Evolutionary conservation across 192 early-diverging fungal species (phyloP).

Genomic region (Coemansia sp.): DNA sequence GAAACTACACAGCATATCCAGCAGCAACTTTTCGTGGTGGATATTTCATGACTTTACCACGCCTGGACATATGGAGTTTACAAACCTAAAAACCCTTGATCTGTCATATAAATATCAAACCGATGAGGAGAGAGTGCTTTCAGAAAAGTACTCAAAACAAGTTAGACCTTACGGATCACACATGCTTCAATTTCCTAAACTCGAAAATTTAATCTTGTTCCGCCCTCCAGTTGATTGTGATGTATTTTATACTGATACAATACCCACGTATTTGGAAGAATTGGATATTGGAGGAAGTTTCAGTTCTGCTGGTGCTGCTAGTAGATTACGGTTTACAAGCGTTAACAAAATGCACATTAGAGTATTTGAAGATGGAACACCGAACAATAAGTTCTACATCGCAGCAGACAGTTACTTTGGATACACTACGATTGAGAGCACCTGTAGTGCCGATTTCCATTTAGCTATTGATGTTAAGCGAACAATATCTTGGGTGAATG

Average conservation of each 20-base stretch:
- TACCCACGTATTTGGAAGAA: background rate
- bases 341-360: background rate
- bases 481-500: no score
- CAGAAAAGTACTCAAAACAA: background rate
- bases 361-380: background rate
- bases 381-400: background rate
- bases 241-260: background rate
- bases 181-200: background rate
- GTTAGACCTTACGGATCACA: background rate
- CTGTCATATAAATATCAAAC: background rate
- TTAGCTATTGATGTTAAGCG: no score
- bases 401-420: background rate
- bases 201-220: background rate
- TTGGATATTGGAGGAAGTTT: background rate
- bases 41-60: background rate
- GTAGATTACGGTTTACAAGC: background rate
- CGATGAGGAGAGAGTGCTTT: background rate
- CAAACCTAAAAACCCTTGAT: background rate
- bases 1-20: background rate
- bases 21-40: background rate
- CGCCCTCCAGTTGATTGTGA: background rate
- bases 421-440: no score
- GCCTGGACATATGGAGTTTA: background rate
- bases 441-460: no score
- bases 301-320: background rate